Evolutionary conservation across 495 filamentous ascomycete genomes (phyloP).

Genomic region (Choiromyces venosus): DNA sequence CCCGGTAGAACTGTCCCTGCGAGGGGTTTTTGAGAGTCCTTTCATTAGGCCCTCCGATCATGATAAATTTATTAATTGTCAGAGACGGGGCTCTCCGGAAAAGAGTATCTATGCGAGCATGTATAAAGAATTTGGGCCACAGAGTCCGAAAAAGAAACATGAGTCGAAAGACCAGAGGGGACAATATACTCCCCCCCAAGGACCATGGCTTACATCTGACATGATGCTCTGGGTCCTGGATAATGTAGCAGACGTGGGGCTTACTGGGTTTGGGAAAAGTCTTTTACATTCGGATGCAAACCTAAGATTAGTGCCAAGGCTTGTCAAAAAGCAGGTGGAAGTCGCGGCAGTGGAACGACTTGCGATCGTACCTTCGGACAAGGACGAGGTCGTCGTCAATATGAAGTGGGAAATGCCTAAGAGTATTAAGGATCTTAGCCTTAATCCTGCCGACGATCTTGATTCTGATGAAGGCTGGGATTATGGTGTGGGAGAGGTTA

Average conservation of each 20-base stretch:
- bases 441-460: constrained; percentile 8
- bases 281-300: constrained; percentile 39
- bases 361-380: constrained; percentile 23
- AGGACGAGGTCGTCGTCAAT: constrained; percentile 27
- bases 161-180: background rate
- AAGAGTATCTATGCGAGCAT: constrained; percentile 27
- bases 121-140: constrained; percentile 18
- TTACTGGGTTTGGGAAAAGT: constrained; percentile 26
- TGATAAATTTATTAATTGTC: constrained; percentile 30
- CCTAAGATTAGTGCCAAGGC: constrained; percentile 32
- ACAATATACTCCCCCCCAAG: background rate
- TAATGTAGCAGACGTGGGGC: constrained; percentile 22
- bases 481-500: constrained; percentile 8
- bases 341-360: constrained; percentile 35
- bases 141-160: constrained; percentile 5
- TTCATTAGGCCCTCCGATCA: constrained; percentile 33
- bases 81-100: constrained; percentile 26
- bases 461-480: constrained; percentile 27
- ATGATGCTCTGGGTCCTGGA: constrained; percentile 21
- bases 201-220: constrained; percentile 16
- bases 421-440: constrained; percentile 28
- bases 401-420: constrained; percentile 34
- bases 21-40: constrained; percentile 16
- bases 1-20: constrained; percentile 24
- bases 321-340: constrained; percentile 31